Evolutionary conservation across 352 stramenopile genomes (phyloP).

Genomic region (Globisporangium megalacanthum): DNA sequence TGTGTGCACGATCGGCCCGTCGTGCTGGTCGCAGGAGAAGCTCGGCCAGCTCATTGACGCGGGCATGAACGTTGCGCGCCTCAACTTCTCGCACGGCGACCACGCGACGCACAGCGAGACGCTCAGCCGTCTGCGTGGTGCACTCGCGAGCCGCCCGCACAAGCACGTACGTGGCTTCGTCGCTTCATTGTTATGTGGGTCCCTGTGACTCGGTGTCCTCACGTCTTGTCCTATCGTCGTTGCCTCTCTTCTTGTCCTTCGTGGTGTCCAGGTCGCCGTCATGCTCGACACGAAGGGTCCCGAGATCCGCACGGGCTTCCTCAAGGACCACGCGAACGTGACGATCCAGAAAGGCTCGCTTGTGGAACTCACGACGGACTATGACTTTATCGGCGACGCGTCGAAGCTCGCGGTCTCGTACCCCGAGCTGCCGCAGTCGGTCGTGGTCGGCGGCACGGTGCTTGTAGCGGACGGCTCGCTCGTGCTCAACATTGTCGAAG

Average conservation of each 20-base stretch:
- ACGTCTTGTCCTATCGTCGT: background rate
- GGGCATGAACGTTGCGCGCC: constrained; percentile 96
- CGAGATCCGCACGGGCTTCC: constrained; percentile 93
- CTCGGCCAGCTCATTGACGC: constrained; percentile 86
- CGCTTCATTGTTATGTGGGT: background rate
- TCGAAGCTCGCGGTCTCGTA: constrained; percentile 94
- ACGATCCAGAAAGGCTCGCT: constrained; percentile 55
- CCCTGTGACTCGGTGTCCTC: background rate
- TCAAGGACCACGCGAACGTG: constrained; percentile 52
- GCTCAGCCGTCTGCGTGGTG: constrained; percentile 57
- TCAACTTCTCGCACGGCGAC: constrained; percentile 99
- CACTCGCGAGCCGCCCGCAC: constrained; percentile 54
- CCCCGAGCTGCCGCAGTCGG: constrained; percentile 84
- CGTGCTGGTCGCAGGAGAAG: constrained; percentile 91
- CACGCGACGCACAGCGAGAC: constrained; percentile 81
- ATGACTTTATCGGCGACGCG: constrained; percentile 74
- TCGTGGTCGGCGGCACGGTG: constrained; percentile 89
- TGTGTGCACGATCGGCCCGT: constrained; percentile 86
- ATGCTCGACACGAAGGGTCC: constrained; percentile 97
- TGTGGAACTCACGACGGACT: constrained; percentile 58
- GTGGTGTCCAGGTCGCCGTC: constrained; percentile 52
- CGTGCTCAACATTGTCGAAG: constrained; percentile 87
- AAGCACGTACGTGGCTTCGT: constrained; percentile 40
- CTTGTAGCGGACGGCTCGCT: constrained; percentile 94
- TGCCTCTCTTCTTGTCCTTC: background rate